phyloP scores from a whole-genome alignment of 2,329 filamentous ascomycete genomes.

The Penicillium corylophilum region DNA sequence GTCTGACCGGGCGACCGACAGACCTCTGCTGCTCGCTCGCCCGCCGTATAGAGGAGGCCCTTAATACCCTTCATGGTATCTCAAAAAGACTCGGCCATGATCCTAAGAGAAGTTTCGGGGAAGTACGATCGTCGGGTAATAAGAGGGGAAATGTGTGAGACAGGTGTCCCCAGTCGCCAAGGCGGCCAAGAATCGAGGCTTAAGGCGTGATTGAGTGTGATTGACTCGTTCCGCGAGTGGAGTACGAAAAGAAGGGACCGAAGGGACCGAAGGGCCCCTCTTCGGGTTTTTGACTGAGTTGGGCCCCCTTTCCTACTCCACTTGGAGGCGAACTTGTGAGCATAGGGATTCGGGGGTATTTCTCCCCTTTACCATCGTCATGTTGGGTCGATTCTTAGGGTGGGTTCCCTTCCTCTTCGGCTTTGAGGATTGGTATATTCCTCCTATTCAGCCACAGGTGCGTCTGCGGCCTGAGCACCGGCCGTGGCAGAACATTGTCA shows the following conservation, averaged over 20 bases:
- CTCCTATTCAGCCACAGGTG: slow-evolving; percentile 21
- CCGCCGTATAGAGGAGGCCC: slow-evolving; percentile 2
- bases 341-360: not conserved
- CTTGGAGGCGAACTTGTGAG: not conserved
- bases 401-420: slow-evolving; percentile 20
- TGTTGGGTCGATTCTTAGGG: slow-evolving; percentile 15
- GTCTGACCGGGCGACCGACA: slow-evolving; percentile 12
- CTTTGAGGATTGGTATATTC: slow-evolving; percentile 14
- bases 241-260: not conserved
- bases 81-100: not conserved
- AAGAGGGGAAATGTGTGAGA: not conserved
- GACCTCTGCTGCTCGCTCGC: slow-evolving; percentile 9
- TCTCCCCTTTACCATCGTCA: slow-evolving; percentile 3
- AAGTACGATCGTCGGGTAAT: not conserved
- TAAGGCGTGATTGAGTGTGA: slow-evolving; percentile 3
- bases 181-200: slow-evolving; percentile 3
- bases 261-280: not conserved
- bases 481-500: slow-evolving; percentile 22
- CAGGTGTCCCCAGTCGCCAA: slow-evolving; percentile 1
- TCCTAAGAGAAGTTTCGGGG: not conserved
- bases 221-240: not conserved
- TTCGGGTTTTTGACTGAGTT: not conserved
- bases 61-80: not conserved
- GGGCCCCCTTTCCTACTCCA: not conserved
- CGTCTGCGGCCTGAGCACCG: slow-evolving; percentile 17